Evolutionary conservation across 208 protist species (phyloP).

Genomic region (Acanthamoeba triangularis): DNA sequence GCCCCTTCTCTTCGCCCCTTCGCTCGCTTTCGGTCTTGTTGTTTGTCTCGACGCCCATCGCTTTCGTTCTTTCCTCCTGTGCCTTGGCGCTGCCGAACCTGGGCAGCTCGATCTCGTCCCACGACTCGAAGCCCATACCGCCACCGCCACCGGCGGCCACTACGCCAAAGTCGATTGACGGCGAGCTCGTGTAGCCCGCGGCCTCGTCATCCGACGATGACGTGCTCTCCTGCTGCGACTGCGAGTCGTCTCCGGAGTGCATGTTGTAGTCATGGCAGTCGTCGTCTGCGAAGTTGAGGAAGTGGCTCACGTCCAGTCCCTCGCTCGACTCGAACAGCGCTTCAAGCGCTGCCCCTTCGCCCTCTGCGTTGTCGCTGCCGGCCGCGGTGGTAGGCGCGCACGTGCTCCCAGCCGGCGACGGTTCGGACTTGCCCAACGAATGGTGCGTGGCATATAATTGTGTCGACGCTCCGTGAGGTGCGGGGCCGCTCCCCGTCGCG

Average conservation of each 20-base stretch:
- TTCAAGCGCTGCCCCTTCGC: background rate
- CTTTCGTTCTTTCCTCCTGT: background rate
- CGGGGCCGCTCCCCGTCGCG: background rate
- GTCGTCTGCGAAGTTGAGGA: constrained; percentile 1
- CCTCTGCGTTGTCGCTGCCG: background rate
- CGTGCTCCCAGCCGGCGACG: background rate
- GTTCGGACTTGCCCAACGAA: background rate
- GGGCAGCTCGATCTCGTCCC: background rate
- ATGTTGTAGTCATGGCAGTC: background rate
- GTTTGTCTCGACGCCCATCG: background rate
- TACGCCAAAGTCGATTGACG: constrained; percentile 7
- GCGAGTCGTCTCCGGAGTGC: too few relatives aligned
- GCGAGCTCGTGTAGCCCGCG: constrained; percentile 1
- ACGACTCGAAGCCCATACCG: background rate
- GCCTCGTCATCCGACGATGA: background rate
- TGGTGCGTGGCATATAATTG: background rate
- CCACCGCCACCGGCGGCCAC: background rate
- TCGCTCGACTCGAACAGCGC: background rate
- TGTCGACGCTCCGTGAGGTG: background rate
- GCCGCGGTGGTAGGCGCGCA: background rate
- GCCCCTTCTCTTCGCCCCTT: background rate
- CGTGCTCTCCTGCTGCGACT: background rate
- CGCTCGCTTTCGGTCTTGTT: background rate
- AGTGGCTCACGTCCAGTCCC: background rate
- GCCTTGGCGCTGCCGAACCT: background rate